Conservation (phyloP, 2,329 filamentous ascomycete genomes). For the Ophiostoma perfectum region DNA sequence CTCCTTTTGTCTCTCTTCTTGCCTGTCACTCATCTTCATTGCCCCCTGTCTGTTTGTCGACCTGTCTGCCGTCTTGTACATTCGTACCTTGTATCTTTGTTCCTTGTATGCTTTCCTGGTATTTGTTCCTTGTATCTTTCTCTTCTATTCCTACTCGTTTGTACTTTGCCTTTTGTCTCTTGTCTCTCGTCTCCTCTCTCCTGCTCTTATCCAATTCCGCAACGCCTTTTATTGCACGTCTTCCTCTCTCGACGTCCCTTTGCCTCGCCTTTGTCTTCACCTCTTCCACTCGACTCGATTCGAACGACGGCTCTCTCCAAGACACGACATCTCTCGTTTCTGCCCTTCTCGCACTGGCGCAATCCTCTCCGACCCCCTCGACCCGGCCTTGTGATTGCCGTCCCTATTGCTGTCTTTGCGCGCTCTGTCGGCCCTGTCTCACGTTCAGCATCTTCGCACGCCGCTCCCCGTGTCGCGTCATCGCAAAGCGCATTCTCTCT, state of each 20-base stretch:
- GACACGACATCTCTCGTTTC: too few relatives aligned
- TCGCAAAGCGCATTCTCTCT: too few relatives aligned
- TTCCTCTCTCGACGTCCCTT: too few relatives aligned
- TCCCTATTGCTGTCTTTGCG: too few relatives aligned
- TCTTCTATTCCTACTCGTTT: background rate
- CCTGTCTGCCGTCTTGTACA: background rate
- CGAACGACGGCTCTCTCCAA: too few relatives aligned
- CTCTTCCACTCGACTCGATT: too few relatives aligned
- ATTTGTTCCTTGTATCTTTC: conserved; percentile 1
- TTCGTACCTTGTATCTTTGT: background rate
- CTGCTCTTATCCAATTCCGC: background rate
- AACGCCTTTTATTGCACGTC: too few relatives aligned
- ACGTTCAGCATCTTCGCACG: background rate
- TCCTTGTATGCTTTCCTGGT: background rate
- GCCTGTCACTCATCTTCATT: background rate
- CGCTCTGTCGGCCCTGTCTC: background rate
- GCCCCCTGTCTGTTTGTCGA: background rate
- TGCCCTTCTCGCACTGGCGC: too few relatives aligned
- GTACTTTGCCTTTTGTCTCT: background rate
- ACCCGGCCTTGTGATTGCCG: too few relatives aligned
- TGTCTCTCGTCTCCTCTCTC: background rate
- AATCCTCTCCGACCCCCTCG: too few relatives aligned
- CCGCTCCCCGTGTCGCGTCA: too few relatives aligned
- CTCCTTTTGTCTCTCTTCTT: background rate
- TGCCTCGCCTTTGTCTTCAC: too few relatives aligned